Percentiles rank a stretch among this genome's conserved stretches.
phyloP scores from a whole-genome alignment of 2,329 filamentous ascomycete genomes.

The Cryoendolithus antarcticus region DNA sequence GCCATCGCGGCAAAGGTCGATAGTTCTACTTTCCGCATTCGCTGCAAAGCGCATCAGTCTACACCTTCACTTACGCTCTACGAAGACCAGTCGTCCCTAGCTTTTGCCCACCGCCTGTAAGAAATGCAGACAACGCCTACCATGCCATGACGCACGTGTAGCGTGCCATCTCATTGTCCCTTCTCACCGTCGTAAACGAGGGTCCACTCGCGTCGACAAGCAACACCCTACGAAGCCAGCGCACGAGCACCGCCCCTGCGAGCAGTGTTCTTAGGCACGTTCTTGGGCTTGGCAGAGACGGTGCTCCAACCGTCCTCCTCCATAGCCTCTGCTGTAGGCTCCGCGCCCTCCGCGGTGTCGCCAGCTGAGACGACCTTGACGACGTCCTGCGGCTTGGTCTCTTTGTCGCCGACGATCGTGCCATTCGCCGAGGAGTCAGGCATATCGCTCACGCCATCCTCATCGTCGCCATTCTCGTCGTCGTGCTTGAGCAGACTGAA shows the following conservation, averaged over 20 bases:
- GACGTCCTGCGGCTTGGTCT: constrained; percentile 44
- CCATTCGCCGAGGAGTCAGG: constrained; percentile 38
- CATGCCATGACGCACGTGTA: no score
- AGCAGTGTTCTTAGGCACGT: constrained; percentile 13
- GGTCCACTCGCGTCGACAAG: no score
- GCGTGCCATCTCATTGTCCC: no score
- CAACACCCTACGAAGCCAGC: constrained; percentile 31
- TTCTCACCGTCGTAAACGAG: no score
- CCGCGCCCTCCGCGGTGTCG: constrained; percentile 24
- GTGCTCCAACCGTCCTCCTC: constrained; percentile 45
- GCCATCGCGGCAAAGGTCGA: no score
- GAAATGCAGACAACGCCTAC: no score
- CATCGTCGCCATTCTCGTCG: constrained; percentile 21
- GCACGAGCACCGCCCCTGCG: constrained; percentile 31
- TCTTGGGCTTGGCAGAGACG: constrained; percentile 36
- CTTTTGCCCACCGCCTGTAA: no score
- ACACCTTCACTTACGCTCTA: no score
- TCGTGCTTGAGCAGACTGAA: constrained; percentile 38
- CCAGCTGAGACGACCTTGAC: constrained; percentile 31
- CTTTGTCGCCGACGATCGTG: constrained; percentile 39
- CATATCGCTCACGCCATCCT: constrained; percentile 26
- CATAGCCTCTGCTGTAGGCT: constrained; percentile 33
- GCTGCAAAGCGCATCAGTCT: no score
- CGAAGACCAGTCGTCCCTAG: no score
- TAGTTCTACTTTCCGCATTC: no score